Conservation (phyloP, 2,329 filamentous ascomycete species). For the Talaromyces sp. region DNA sequence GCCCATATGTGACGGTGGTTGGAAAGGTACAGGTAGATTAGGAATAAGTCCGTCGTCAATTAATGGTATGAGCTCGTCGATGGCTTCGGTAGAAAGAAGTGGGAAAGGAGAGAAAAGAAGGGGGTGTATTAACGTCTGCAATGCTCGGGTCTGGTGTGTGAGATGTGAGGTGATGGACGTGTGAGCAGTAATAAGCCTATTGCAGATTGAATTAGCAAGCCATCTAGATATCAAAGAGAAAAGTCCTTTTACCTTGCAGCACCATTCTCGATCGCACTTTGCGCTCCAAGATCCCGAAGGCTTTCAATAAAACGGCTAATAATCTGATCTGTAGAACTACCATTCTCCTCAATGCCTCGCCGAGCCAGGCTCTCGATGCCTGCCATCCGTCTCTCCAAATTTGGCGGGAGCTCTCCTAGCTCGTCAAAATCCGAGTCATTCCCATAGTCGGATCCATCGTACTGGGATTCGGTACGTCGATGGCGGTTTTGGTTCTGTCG, state of each 20-base stretch:
- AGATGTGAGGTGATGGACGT: slow-evolving; percentile 55
- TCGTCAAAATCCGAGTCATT: slow-evolving; percentile 51
- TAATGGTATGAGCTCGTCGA: slow-evolving; percentile 53
- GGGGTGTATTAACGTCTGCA: slow-evolving; percentile 53
- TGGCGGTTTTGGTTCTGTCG: slow-evolving; percentile 30
- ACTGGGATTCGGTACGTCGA: slow-evolving; percentile 39
- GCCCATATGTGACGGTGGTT: slow-evolving; percentile 13
- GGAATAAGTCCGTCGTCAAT: slow-evolving; percentile 48
- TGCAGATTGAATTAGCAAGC: neutral
- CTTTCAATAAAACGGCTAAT: slow-evolving; percentile 47
- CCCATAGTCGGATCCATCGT: slow-evolving; percentile 55
- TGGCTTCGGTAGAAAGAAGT: slow-evolving; percentile 46
- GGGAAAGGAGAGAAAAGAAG: slow-evolving; percentile 54
- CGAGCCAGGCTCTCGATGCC: slow-evolving; percentile 51
- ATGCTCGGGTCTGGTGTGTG: slow-evolving; percentile 53
- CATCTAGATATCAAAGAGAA: neutral
- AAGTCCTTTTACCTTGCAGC: slow-evolving; percentile 43
- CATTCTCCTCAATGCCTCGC: slow-evolving; percentile 48
- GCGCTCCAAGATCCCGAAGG: slow-evolving; percentile 49
- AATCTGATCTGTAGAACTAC: slow-evolving; percentile 46
- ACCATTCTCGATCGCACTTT: slow-evolving; percentile 52
- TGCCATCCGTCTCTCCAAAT: slow-evolving; percentile 50
- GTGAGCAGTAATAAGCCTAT: slow-evolving; percentile 53
- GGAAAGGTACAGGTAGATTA: slow-evolving; percentile 45
- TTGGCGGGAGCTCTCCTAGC: slow-evolving; percentile 46